Conservation (phyloP, 371 early-diverging fungal species). For the Funneliformis caledonium region DNA sequence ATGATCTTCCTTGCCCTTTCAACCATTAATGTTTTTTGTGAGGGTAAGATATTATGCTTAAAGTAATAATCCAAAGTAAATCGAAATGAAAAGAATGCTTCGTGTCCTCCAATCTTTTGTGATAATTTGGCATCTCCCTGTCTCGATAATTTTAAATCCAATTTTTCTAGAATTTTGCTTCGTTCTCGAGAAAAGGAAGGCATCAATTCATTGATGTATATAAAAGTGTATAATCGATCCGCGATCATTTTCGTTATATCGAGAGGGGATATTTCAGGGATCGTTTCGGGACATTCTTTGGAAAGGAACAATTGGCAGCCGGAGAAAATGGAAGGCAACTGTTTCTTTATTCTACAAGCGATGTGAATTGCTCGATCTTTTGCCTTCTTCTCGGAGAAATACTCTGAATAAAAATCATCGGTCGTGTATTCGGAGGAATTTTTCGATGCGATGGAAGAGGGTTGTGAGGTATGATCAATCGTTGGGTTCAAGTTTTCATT, state of each 20-base stretch:
- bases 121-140: slow-evolving; percentile 1
- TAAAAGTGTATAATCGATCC: slow-evolving; percentile 31
- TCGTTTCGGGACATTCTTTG: background rate
- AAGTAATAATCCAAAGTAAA: slow-evolving; percentile 47
- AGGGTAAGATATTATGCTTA: slow-evolving; percentile 6
- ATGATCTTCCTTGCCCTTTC: slow-evolving; percentile 50
- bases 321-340: slow-evolving; percentile 1
- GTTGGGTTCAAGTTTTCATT: background rate
- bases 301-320: background rate
- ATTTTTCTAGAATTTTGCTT: background rate
- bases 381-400: background rate
- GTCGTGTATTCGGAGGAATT: background rate
- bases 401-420: background rate
- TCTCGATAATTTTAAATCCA: background rate
- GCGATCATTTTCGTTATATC: slow-evolving; percentile 10
- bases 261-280: background rate
- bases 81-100: slow-evolving; percentile 52
- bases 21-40: slow-evolving; percentile 33
- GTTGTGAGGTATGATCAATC: background rate
- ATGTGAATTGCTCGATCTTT: slow-evolving; percentile 17
- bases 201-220: slow-evolving; percentile 1
- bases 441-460: background rate
- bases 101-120: slow-evolving; percentile 47
- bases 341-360: slow-evolving; percentile 14
- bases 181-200: background rate